phyloP scores from a whole-genome alignment of 306 rosid genomes.

The Lathyrus aphaca region DNA sequence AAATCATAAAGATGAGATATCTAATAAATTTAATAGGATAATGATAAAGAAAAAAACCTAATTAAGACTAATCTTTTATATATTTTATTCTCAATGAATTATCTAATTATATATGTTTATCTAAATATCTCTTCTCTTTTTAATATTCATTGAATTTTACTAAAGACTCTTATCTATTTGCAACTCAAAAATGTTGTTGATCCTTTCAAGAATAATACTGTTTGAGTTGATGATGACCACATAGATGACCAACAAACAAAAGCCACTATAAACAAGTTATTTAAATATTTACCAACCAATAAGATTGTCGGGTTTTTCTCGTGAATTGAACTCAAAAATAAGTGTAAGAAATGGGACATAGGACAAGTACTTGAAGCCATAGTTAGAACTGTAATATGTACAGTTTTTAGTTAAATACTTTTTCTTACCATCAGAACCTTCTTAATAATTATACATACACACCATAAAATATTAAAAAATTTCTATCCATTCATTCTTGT shows the following conservation, averaged over 20 bases:
- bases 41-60: no score
- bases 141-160: background rate
- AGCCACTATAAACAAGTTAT: constrained; percentile 2
- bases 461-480: no score
- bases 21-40: no score
- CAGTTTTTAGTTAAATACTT: background rate
- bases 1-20: no score
- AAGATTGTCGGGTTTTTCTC: constrained; percentile 19
- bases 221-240: constrained; percentile 14
- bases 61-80: no score
- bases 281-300: constrained; percentile 18
- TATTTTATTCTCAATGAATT: no score
- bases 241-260: background rate
- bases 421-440: background rate
- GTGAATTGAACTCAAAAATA: constrained; percentile 17
- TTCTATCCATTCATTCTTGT: no score
- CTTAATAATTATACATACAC: no score
- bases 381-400: background rate
- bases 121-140: no score
- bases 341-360: constrained; percentile 5
- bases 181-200: background rate
- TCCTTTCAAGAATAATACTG: constrained; percentile 25
- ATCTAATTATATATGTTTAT: no score
- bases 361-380: constrained; percentile 19
- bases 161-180: background rate